Evolutionary conservation across 2,329 filamentous ascomycete species (phyloP).

Genomic region (Mycogone perniciosa): DNA sequence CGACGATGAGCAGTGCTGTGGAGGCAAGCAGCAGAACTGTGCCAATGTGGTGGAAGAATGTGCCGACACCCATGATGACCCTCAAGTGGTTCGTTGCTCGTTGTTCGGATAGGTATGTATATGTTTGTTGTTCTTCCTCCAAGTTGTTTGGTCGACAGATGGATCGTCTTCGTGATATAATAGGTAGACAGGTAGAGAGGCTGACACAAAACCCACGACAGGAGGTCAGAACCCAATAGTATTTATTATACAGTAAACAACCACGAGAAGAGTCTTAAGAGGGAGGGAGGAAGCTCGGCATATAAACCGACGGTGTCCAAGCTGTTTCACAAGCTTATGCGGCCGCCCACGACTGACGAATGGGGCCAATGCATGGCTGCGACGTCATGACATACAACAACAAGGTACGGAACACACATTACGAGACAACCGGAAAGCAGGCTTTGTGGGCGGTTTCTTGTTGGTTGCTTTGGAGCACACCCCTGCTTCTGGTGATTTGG

Average conservation of each 20-base stretch:
- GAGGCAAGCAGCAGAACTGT: conserved; percentile 51
- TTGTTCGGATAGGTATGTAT: too few relatives aligned
- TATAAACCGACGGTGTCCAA: conserved; percentile 11
- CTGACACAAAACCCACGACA: neutral
- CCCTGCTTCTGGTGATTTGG: too few relatives aligned
- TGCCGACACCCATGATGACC: conserved; percentile 40
- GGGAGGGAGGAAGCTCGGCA: conserved; percentile 5
- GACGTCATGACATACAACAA: conserved; percentile 14
- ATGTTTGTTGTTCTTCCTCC: too few relatives aligned
- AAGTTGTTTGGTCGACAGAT: too few relatives aligned
- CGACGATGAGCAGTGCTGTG: conserved; percentile 50
- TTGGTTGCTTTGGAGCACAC: too few relatives aligned
- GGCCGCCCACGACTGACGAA: conserved; percentile 6
- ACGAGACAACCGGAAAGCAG: neutral
- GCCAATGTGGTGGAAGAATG: conserved; percentile 51
- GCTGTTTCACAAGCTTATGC: conserved; percentile 12
- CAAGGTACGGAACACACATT: neutral
- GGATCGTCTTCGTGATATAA: too few relatives aligned
- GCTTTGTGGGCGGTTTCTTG: neutral
- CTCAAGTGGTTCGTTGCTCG: conserved; percentile 4
- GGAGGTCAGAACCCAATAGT: neutral
- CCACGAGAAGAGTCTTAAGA: neutral
- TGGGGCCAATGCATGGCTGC: conserved; percentile 4
- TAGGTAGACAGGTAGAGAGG: too few relatives aligned
- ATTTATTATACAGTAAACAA: neutral